Base-by-base conservation (phyloP, 2,329 filamentous ascomycete species). In the Cordyceps farinosa region DNA sequence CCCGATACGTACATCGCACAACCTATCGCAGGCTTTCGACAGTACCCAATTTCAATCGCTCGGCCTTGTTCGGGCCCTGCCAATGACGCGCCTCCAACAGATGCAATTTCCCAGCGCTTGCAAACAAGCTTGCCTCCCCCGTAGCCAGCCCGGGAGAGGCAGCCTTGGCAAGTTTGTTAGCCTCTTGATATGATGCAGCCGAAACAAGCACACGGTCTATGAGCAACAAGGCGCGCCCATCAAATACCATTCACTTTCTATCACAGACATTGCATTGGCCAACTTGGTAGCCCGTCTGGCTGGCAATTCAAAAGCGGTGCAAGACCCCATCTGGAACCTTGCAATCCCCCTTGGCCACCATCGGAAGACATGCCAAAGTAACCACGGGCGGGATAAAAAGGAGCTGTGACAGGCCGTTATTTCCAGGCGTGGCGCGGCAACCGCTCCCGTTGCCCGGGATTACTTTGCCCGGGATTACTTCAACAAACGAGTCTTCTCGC, bases 271-370 rank as follows among this genome's bases (percentile, higher is more conserved):
- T 57, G 6, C 8, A 42, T n/a, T 42, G 22, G 1, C 22, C 22
- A 22, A 22, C 22, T 22, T 22, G 22, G 22, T 22, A 22, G 22
- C 22, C n/a, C 15, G 40, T 44, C 50, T 36, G 11, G 34, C 40
- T 29, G 22, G 55, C 22, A 36, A 36, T 52, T 32, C 9, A 59
- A 32, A n/a, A 57, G 27, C 29, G 40, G 44, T 22, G 34, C 30
- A 27, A 36, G 53, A 56, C 38, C 48, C 57, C 47, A 60, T 60
- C 57, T 51, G 47, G 47, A 60, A 32, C 57, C 30, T 34, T 17
- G n/a, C 8, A 10, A 17, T 42, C 15, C n/a, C 42, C 15, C 13
- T 56, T 56, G 22, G 36, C 34, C 10, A n/a, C 32, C 32, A 52
- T 52, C 5, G 6, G 11, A 13, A 56, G 27, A 45, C 40, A 22